Percentiles rank a stretch among this genome's conserved stretches.
phyloP scores from a whole-genome alignment of 2,329 filamentous ascomycete species.

The Talaromyces atroroseus region DNA sequence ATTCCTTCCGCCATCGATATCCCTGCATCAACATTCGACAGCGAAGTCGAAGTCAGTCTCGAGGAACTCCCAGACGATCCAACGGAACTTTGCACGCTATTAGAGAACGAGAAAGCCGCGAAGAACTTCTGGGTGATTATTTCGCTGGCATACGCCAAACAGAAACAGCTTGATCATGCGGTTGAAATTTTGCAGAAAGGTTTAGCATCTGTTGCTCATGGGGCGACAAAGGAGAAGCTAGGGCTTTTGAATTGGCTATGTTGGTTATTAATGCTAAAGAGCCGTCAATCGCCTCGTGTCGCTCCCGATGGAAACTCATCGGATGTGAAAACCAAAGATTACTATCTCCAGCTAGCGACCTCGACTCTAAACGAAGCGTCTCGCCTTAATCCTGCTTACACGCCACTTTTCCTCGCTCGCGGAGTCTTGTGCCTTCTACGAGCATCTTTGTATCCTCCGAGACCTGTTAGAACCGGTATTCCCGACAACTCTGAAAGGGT shows the following conservation, averaged over 20 bases:
- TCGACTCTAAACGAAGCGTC: slow-evolving; percentile 91
- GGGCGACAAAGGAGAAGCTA: slow-evolving; percentile 72
- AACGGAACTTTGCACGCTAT: slow-evolving; percentile 86
- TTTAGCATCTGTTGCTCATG: slow-evolving; percentile 63
- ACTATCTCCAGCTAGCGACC: slow-evolving; percentile 86
- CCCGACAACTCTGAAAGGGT: slow-evolving; percentile 65
- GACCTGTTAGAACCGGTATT: slow-evolving; percentile 55
- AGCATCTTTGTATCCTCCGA: slow-evolving; percentile 75
- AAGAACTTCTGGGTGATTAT: slow-evolving; percentile 98
- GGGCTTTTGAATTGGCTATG: slow-evolving; percentile 78
- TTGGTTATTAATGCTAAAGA: slow-evolving; percentile 89
- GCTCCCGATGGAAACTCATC: slow-evolving; percentile 60
- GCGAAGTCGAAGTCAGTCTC: slow-evolving; percentile 84
- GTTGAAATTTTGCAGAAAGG: slow-evolving; percentile 68
- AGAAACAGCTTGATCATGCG: slow-evolving; percentile 82
- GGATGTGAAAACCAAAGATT: slow-evolving; percentile 84
- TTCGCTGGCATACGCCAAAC: slow-evolving; percentile 91
- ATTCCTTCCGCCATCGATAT: slow-evolving; percentile 61
- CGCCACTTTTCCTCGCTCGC: slow-evolving; percentile 83
- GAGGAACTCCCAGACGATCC: slow-evolving; percentile 88
- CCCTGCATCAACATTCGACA: slow-evolving; percentile 56
- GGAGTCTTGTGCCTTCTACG: slow-evolving; percentile 84
- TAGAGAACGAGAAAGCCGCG: slow-evolving; percentile 88
- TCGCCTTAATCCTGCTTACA: slow-evolving; percentile 85
- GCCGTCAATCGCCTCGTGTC: slow-evolving; percentile 68